Percentiles rank a stretch among this genome's conserved stretches.
phyloP scores from a whole-genome alignment of 352 stramenopile genomes.

The Phytophthora ohioensis region DNA sequence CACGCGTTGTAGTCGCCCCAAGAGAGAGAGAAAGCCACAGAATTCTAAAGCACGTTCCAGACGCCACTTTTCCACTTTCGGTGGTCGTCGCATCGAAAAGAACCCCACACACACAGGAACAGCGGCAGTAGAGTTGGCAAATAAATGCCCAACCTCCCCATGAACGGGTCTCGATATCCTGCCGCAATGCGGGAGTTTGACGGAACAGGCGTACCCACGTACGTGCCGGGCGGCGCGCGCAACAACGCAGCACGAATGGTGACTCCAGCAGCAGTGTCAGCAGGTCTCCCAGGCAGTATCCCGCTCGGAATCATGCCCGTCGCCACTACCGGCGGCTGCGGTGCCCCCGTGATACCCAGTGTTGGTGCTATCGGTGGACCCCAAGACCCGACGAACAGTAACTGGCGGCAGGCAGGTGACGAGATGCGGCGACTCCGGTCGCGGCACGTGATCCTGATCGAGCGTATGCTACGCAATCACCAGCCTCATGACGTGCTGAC shows the following conservation, averaged over 20 bases:
- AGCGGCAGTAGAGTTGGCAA: neutral
- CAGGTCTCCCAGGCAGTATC: constrained; percentile 10
- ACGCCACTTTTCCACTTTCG: constrained; percentile 31
- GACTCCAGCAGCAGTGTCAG: constrained; percentile 8
- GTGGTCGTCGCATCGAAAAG: constrained; percentile 24
- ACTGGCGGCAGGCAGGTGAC: constrained; percentile 41
- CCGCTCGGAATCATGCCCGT: neutral
- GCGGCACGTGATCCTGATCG: constrained; percentile 55
- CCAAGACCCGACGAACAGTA: constrained; percentile 13
- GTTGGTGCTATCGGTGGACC: neutral
- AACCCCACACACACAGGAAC: neutral
- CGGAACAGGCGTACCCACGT: constrained; percentile 21
- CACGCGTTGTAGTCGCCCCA: constrained; percentile 40
- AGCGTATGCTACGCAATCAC: constrained; percentile 65
- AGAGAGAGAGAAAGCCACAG: constrained; percentile 27
- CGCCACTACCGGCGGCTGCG: neutral
- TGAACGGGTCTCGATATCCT: constrained; percentile 37
- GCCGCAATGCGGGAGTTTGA: constrained; percentile 29
- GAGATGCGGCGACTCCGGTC: constrained; percentile 52
- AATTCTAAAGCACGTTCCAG: neutral
- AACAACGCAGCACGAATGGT: constrained; percentile 18
- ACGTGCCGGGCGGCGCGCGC: constrained; percentile 4
- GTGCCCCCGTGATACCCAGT: constrained; percentile 6
- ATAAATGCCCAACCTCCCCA: constrained; percentile 39
- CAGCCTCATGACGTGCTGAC: constrained; percentile 68